Percentiles rank a stretch among this genome's conserved stretches.
These are phyloP conservation scores for Beauveria caledonica DNA, from an alignment of 2,329 filamentous ascomycete genomes.

Conservation along the genomic window DNA sequence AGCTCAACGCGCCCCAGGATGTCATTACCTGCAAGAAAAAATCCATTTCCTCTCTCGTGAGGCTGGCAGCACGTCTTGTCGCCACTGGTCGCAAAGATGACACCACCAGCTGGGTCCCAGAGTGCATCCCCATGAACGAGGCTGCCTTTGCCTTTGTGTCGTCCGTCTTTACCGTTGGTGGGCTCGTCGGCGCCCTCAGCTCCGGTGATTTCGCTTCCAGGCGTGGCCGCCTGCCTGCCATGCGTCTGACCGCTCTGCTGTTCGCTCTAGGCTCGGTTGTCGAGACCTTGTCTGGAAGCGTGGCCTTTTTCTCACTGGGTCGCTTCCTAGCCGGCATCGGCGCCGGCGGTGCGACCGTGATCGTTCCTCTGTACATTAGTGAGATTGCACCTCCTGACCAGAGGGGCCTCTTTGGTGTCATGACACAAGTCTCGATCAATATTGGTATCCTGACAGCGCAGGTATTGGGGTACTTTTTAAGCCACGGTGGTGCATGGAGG, in stretches of 20 bases:
- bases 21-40: constrained; percentile 76
- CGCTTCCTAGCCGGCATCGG: constrained; percentile 74
- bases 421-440: constrained; percentile 93
- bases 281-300: constrained; percentile 62
- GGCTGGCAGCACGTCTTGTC: constrained; percentile 16
- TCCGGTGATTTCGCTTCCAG: constrained; percentile 72
- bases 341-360: constrained; percentile 82
- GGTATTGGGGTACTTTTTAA: constrained; percentile 78
- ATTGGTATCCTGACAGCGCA: constrained; percentile 81
- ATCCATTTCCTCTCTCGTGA: constrained; percentile 26
- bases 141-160: constrained; percentile 78
- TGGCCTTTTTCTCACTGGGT: constrained; percentile 62
- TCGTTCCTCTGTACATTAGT: constrained; percentile 89
- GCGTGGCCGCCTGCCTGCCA: constrained; percentile 65
- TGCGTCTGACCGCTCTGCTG: constrained; percentile 69
- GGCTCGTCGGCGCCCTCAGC: constrained; percentile 71
- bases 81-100: not conserved
- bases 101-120: constrained; percentile 38
- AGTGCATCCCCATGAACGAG: constrained; percentile 84
- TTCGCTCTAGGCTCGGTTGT: constrained; percentile 69
- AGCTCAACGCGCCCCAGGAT: constrained; percentile 91
- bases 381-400: constrained; percentile 72
- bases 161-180: constrained; percentile 86
- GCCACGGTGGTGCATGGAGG: constrained; percentile 71
- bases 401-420: constrained; percentile 70